Conservation (phyloP, 345 rosid genomes). For the Citrus maxima region DNA sequence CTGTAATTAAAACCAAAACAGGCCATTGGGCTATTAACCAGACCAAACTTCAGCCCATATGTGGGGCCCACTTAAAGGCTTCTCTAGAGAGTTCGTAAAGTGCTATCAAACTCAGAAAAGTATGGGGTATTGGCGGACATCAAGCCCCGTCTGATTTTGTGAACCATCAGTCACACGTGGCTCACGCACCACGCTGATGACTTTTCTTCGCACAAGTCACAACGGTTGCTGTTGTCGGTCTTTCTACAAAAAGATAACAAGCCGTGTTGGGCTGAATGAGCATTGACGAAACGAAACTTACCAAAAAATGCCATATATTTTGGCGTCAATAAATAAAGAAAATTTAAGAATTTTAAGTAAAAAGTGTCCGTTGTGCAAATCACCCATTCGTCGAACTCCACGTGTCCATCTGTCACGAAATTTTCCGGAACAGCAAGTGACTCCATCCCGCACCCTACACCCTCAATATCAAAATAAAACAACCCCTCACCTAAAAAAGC, state of each 20-base stretch:
- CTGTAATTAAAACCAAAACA: too few relatives aligned
- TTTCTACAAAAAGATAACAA: not conserved
- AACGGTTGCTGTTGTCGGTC: not conserved
- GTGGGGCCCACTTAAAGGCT: too few relatives aligned
- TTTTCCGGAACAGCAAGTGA: slow-evolving; percentile 22
- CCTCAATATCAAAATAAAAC: not conserved
- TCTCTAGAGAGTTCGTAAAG: too few relatives aligned
- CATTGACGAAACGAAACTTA: not conserved
- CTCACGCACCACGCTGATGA: slow-evolving; percentile 4
- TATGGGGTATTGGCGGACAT: too few relatives aligned
- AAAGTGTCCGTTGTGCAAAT: not conserved
- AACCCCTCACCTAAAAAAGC: not conserved
- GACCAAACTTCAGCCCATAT: too few relatives aligned
- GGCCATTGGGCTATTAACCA: too few relatives aligned
- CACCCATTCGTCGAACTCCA: slow-evolving; percentile 21
- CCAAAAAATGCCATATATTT: not conserved
- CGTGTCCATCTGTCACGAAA: slow-evolving; percentile 28
- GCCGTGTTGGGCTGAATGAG: not conserved
- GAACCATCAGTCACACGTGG: not conserved
- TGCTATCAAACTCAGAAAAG: too few relatives aligned
- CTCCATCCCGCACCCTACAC: not conserved
- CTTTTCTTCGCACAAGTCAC: not conserved
- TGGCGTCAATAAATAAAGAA: not conserved
- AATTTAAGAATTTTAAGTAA: not conserved
- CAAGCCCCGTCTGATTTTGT: too few relatives aligned